Evolutionary conservation across 805 yeast species (phyloP).

Genomic region (Candida dendrica): DNA sequence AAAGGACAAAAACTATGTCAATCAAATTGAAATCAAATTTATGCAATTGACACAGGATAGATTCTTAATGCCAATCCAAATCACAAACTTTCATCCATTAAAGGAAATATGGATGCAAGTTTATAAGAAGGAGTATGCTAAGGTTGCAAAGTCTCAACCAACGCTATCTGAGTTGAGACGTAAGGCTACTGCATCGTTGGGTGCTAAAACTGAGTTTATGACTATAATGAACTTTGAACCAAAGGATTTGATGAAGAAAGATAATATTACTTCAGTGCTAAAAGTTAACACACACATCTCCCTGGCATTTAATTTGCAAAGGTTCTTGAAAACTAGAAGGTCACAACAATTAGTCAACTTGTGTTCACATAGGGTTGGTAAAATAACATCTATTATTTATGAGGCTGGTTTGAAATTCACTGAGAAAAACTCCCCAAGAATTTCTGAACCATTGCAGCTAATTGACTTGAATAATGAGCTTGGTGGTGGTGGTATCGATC

Average conservation of each 20-base stretch:
- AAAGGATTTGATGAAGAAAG: constrained; percentile 23
- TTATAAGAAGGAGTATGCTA: constrained; percentile 31
- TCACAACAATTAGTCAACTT: constrained; percentile 54
- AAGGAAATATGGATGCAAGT: constrained; percentile 33
- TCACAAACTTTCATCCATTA: constrained; percentile 26
- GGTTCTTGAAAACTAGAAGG: constrained; percentile 64
- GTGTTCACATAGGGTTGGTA: constrained; percentile 64
- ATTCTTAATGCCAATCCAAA: constrained; percentile 42
- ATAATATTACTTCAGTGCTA: constrained; percentile 28
- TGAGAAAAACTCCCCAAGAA: constrained; percentile 48
- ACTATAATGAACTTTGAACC: constrained; percentile 27
- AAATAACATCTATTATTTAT: constrained; percentile 59
- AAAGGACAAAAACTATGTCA: constrained; percentile 19
- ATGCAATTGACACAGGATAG: constrained; percentile 39
- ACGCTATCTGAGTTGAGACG: constrained; percentile 48
- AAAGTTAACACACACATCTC: constrained; percentile 43
- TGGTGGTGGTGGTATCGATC: constrained; percentile 16
- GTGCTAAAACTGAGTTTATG: constrained; percentile 30
- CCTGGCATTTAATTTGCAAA: constrained; percentile 53
- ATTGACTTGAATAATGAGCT: constrained; percentile 50
- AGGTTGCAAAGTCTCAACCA: constrained; percentile 27
- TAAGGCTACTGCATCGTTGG: constrained; percentile 52
- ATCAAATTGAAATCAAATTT: constrained; percentile 31
- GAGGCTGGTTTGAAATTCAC: constrained; percentile 45
- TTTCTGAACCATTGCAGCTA: constrained; percentile 30